Evolutionary conservation across 2,329 filamentous ascomycete genomes (phyloP).

Genomic region (Pochonia chlamydosporia): DNA sequence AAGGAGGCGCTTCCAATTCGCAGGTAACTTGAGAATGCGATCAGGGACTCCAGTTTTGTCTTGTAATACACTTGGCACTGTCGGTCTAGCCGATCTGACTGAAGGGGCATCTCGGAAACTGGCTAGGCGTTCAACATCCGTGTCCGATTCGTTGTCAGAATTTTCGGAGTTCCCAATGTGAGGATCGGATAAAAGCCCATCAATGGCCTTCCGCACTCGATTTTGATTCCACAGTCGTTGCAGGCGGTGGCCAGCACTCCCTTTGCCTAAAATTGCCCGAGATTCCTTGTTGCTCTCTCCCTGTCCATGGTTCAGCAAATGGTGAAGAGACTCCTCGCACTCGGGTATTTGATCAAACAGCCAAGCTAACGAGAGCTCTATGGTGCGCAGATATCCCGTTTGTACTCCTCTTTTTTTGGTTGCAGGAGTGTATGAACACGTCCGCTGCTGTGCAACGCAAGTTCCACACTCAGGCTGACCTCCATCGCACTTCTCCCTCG

Average conservation of each 20-base stretch:
- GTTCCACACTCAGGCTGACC: conserved; percentile 60
- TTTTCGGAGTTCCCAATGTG: conserved; percentile 25
- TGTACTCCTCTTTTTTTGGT: conserved; percentile 74
- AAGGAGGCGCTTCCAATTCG: conserved; percentile 54
- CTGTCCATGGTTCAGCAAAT: conserved; percentile 42
- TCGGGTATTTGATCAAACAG: conserved; percentile 57
- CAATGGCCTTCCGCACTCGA: conserved; percentile 56
- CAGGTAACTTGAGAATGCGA: conserved; percentile 31
- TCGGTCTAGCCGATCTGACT: not conserved
- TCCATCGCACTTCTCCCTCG: conserved; percentile 69
- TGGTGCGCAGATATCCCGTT: conserved; percentile 71
- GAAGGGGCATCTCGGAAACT: not conserved
- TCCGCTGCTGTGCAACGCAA: conserved; percentile 56
- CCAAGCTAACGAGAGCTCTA: conserved; percentile 64
- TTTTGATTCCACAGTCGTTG: conserved; percentile 60
- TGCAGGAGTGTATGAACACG: conserved; percentile 66
- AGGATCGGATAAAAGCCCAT: conserved; percentile 50
- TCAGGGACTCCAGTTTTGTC: not conserved
- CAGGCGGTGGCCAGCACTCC: conserved; percentile 48
- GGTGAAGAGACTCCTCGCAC: conserved; percentile 51
- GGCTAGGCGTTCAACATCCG: conserved; percentile 17
- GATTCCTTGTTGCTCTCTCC: conserved; percentile 34
- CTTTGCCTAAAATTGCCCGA: conserved; percentile 43
- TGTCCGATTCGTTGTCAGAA: conserved; percentile 27
- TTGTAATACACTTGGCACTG: not conserved